Evolutionary conservation across 805 yeast genomes (phyloP), one percentile per base, ranked within the genome.

Genomic region (Barnettozyma vustinii): DNA sequence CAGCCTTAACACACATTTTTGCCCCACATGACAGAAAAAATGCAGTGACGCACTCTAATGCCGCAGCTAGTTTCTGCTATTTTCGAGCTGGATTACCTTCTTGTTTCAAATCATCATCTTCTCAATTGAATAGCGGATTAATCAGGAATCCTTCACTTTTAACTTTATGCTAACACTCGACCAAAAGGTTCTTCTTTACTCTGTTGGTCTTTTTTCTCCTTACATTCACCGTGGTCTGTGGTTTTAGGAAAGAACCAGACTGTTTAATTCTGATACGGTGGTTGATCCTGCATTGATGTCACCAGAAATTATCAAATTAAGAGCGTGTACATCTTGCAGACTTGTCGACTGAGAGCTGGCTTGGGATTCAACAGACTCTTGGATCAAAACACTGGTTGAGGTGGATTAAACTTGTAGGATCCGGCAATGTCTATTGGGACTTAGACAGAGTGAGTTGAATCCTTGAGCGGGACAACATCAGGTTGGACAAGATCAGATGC

Each of bases 31-130:
- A 32, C 15, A 32, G 5, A 12, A 32, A 32, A n/a, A 32, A 20
- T 37, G 25, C 4, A 41, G 21, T 13, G 37, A 42, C 36, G 41
- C 20, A 33, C 8, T 46, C 40, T 20, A 46, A 35, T 33, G 45
- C 37, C 18, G 20, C 35, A 32, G 15, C n/a, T 32, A 8, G 35
- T 32, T 32, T 32, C 35, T 8, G 35, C 5, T 32, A 32, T 32
- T 32, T 12, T 32, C 35, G 35, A n/a, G 9, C 9, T 32, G 35
- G 15, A 32, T 32, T 32, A 32, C 8, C 9, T 32, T 32, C 35
- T 32, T 32, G 9, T 12, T n/a, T n/a, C n/a, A n/a, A n/a, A n/a
- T n/a, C n/a, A 10, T 32, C 35, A 32, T 12, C 35, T 32, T 32
- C 35, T 10, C 35, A 32, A 12, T 32, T 32, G 35, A n/a, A 32